Percentiles rank a stretch among this genome's conserved stretches.
phyloP scores from a whole-genome alignment of 306 rosid species.

The Ormosia emarginata region DNA sequence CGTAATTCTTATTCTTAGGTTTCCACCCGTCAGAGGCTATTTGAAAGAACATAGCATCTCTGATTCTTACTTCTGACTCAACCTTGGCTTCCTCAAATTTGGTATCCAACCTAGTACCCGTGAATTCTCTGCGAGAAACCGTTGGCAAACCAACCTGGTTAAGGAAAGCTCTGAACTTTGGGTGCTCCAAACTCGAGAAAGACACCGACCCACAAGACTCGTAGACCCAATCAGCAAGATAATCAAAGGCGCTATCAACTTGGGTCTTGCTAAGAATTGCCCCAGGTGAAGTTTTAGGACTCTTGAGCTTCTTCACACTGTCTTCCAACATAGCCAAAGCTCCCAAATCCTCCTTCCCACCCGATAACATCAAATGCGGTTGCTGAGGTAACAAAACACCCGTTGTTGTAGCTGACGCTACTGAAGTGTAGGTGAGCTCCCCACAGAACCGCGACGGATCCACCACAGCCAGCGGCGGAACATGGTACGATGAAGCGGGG shows the following conservation, averaged over 20 bases:
- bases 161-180: conserved; percentile 66
- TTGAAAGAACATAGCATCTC: conserved; percentile 78
- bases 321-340: conserved; percentile 77
- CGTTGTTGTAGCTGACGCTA: conserved; percentile 29
- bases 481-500: conserved; percentile 51
- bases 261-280: conserved; percentile 53
- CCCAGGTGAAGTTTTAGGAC: conserved; percentile 66
- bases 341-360: conserved; percentile 73
- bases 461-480: background rate
- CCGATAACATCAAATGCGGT: conserved; percentile 66
- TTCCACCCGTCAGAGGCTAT: conserved; percentile 71
- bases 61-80: conserved; percentile 58
- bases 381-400: conserved; percentile 33
- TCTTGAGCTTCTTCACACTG: conserved; percentile 73
- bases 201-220: conserved; percentile 71
- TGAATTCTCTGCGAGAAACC: conserved; percentile 49
- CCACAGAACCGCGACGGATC: conserved; percentile 16
- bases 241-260: conserved; percentile 56
- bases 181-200: conserved; percentile 58
- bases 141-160: conserved; percentile 59
- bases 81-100: conserved; percentile 60
- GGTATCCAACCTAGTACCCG: conserved; percentile 41
- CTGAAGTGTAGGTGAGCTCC: conserved; percentile 42
- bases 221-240: conserved; percentile 63
- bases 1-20: conserved; percentile 28